phyloP scores from a whole-genome alignment of 805 yeast genomes.

The baker's yeast (Saccharomyces cerevisiae) region DNA sequence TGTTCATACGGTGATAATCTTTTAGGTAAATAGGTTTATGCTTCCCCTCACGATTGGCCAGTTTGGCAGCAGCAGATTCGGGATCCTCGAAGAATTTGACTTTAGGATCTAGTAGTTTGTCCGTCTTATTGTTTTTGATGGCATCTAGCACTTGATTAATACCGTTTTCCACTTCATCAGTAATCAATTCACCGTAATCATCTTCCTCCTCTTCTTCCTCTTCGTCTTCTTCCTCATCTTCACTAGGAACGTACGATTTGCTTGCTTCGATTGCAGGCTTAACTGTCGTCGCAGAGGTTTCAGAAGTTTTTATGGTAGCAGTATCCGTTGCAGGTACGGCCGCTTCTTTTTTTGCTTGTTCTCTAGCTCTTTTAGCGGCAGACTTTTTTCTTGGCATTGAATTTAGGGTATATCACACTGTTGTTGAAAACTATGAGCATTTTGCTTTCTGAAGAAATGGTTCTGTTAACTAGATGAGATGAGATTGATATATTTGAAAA shows the following conservation, averaged over 20 bases:
- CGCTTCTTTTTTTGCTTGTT: conserved; percentile 27
- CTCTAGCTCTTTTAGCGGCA: conserved; percentile 64
- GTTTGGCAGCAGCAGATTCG: conserved; percentile 33
- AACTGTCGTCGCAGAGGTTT: conserved; percentile 5
- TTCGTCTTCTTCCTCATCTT: conserved; percentile 22
- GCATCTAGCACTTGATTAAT: conserved; percentile 65
- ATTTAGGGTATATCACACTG: too few relatives aligned
- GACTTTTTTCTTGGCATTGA: conserved; percentile 85
- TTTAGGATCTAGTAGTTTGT: conserved; percentile 52
- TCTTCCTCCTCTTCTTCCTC: conserved; percentile 62
- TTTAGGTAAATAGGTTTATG: conserved; percentile 79
- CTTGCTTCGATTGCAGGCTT: conserved; percentile 5
- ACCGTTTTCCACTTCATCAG: conserved; percentile 78
- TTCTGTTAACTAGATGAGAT: background rate
- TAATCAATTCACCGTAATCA: conserved; percentile 79
- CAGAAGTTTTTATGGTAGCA: conserved; percentile 14
- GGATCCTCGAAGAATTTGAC: conserved; percentile 68
- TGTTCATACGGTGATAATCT: conserved; percentile 82
- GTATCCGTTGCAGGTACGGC: conserved; percentile 2
- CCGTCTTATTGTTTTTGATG: conserved; percentile 56
- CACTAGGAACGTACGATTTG: conserved; percentile 4
- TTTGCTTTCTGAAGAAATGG: too few relatives aligned
- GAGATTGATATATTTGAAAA: conserved; percentile 4
- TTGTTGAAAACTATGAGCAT: too few relatives aligned
- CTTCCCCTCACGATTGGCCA: conserved; percentile 27